Percentiles rank a stretch among this genome's conserved stretches.
Conservation (phyloP, 768 basidiomycete species). For the Xerocomellus chrysenteron region DNA sequence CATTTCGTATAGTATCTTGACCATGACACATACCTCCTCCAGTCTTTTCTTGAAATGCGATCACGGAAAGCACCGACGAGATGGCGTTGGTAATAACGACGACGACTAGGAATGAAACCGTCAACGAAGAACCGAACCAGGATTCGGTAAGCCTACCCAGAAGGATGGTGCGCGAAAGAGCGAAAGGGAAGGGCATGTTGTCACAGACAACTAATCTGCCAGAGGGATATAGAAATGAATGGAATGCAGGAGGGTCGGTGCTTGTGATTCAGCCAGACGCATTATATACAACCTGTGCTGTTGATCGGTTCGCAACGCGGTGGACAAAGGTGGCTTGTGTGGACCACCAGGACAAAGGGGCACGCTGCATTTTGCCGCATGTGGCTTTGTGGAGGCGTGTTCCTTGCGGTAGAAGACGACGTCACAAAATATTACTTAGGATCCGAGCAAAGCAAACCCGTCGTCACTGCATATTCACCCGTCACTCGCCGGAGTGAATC, state of each 20-base stretch:
- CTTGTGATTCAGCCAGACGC: neutral
- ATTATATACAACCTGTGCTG: conserved; percentile 14
- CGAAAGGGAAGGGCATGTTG: conserved; percentile 27
- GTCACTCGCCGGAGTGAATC: too few species aligned
- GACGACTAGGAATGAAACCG: conserved; percentile 10
- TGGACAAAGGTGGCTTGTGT: conserved; percentile 12
- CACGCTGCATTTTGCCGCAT: neutral
- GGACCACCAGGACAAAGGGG: conserved; percentile 12
- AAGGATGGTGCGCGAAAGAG: conserved; percentile 17
- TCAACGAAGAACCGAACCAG: neutral
- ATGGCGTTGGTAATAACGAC: conserved; percentile 14
- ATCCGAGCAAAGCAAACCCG: neutral
- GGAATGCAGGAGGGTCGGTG: neutral
- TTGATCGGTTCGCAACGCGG: neutral
- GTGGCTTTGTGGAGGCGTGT: too few species aligned
- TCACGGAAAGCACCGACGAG: conserved; percentile 15
- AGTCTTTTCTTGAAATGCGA: conserved; percentile 20
- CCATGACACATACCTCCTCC: conserved; percentile 20
- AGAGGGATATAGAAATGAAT: conserved; percentile 4
- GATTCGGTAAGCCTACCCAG: conserved; percentile 16
- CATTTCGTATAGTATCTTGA: neutral
- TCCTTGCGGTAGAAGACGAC: neutral
- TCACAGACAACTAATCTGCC: conserved; percentile 21
- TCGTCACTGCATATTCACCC: too few species aligned
- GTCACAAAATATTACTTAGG: neutral